Conservation (phyloP, 2,329 filamentous ascomycete genomes). For the Rachicladosporium sp. region DNA sequence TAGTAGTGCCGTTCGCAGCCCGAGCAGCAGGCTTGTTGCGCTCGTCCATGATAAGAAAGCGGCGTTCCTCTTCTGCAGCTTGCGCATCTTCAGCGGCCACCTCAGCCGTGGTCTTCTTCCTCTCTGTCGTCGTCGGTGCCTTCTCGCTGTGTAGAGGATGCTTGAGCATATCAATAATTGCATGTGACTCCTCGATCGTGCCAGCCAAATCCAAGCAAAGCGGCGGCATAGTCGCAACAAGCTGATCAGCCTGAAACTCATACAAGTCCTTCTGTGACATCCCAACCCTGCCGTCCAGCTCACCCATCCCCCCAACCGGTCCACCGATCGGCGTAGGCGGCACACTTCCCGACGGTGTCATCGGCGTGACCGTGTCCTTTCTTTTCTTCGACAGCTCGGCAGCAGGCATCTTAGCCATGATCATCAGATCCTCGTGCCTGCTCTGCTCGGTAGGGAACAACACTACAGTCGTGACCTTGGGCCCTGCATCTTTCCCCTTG, state of each 20-base stretch:
- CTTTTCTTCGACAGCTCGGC: constrained; percentile 38
- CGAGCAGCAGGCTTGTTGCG: constrained; percentile 52
- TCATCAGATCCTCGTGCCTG: constrained; percentile 59
- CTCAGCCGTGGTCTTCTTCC: constrained; percentile 89
- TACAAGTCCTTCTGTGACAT: constrained; percentile 62
- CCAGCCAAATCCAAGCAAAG: constrained; percentile 67
- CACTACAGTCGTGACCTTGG: constrained; percentile 63
- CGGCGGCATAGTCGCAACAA: constrained; percentile 60
- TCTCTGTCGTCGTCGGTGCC: constrained; percentile 71
- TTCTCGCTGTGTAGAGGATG: constrained; percentile 67
- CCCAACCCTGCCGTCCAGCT: constrained; percentile 53
- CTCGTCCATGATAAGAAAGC: constrained; percentile 88
- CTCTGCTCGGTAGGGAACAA: constrained; percentile 73
- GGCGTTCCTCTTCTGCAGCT: constrained; percentile 77
- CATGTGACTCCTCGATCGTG: constrained; percentile 55
- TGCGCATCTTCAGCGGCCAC: constrained; percentile 89
- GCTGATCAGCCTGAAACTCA: constrained; percentile 62
- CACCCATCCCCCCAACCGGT: constrained; percentile 51
- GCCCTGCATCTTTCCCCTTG: constrained; percentile 22
- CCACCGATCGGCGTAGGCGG: constrained; percentile 49
- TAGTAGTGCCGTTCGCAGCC: constrained; percentile 46
- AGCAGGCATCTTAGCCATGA: constrained; percentile 59
- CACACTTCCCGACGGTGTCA: constrained; percentile 30
- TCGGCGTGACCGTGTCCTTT: constrained; percentile 12
- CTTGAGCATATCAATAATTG: constrained; percentile 56